phyloP scores from a whole-genome alignment of 305 asterid genomes.

The Fraxinus dipetala region DNA sequence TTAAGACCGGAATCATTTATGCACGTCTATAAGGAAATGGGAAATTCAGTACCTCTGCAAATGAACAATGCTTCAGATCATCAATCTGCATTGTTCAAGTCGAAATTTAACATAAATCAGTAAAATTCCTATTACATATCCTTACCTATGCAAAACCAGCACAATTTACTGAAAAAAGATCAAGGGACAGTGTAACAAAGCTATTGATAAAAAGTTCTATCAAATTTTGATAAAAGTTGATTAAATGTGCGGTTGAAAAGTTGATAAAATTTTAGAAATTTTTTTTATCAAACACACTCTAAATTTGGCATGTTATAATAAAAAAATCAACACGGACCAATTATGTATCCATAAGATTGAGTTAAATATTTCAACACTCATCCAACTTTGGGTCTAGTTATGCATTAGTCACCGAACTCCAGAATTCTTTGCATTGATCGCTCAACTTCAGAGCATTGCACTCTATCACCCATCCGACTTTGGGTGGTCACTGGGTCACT shows the following conservation, averaged over 20 bases:
- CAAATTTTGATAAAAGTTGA: background rate
- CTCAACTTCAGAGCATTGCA: too few species aligned
- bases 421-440: too few species aligned
- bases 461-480: too few species aligned
- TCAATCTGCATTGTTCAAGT: conserved; percentile 53
- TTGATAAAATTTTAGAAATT: background rate
- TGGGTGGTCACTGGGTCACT: too few species aligned
- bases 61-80: conserved; percentile 76
- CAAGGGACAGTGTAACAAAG: background rate
- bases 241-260: background rate
- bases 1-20: background rate
- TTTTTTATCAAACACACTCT: background rate
- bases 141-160: background rate
- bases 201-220: background rate
- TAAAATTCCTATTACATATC: background rate
- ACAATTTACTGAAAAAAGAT: background rate
- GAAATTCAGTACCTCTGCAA: conserved; percentile 62
- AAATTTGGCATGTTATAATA: background rate
- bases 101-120: background rate
- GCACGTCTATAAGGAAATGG: background rate
- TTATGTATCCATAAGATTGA: background rate
- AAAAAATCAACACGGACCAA: background rate
- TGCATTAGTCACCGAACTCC: too few species aligned
- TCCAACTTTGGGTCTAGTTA: too few species aligned
- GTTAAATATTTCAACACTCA: too few species aligned